phyloP scores from a whole-genome alignment of 2,329 filamentous ascomycete genomes.

The Teratosphaeriaceae sp. region DNA sequence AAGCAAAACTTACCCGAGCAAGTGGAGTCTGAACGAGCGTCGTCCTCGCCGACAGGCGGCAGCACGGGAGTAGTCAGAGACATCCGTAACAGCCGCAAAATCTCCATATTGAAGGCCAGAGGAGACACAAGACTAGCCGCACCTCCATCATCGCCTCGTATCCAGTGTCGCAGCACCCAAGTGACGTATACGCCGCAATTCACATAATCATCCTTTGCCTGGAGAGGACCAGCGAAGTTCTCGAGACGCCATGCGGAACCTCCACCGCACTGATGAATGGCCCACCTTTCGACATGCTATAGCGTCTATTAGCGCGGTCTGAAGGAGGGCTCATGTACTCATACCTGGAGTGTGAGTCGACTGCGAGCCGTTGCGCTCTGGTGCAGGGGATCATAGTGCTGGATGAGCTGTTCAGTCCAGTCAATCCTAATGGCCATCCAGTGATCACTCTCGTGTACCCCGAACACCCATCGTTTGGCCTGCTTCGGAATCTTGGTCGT shows the following conservation, averaged over 20 bases:
- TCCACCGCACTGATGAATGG: neutral
- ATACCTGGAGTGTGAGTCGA: neutral
- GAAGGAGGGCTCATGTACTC: neutral
- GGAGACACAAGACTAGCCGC: neutral
- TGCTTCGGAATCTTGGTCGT: neutral
- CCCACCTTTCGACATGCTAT: neutral
- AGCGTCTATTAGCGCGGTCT: neutral
- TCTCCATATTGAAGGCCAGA: neutral
- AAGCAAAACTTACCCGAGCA: neutral
- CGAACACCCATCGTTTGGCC: neutral
- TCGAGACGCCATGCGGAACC: neutral
- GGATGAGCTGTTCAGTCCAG: neutral
- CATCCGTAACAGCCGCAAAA: neutral
- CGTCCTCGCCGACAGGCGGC: neutral
- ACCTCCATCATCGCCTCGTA: neutral
- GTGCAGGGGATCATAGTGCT: constrained; percentile 1
- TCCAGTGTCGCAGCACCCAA: neutral
- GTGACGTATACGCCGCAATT: neutral
- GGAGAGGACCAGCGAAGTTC: neutral
- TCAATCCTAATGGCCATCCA: constrained; percentile 2
- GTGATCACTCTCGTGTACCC: neutral
- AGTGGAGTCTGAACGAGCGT: neutral
- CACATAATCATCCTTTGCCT: neutral
- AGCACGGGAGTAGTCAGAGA: neutral
- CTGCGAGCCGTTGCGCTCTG: neutral